Conservation (phyloP, 768 basidiomycete genomes). For the Kwoniella dendrophila region DNA sequence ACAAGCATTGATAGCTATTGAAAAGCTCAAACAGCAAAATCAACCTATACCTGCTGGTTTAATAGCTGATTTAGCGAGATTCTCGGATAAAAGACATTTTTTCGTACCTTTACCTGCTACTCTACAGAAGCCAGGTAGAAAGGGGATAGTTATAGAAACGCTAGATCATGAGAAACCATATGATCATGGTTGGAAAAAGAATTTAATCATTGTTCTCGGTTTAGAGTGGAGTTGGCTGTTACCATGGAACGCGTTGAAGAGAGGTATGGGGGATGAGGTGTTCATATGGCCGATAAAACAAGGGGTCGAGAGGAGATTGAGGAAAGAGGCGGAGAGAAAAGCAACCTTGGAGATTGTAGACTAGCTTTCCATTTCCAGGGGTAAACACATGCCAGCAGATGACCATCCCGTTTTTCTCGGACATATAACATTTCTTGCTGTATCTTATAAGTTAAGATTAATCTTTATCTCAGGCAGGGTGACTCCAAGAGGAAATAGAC, state of each 20-base stretch:
- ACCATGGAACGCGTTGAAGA: slow-evolving; percentile 34
- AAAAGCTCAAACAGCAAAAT: neutral
- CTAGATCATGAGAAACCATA: slow-evolving; percentile 31
- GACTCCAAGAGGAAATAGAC: neutral
- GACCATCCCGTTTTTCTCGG: too few species aligned
- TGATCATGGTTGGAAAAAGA: slow-evolving; percentile 34
- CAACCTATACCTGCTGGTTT: slow-evolving; percentile 21
- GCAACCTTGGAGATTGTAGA: neutral
- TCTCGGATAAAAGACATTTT: slow-evolving; percentile 26
- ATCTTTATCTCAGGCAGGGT: too few species aligned
- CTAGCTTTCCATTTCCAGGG: neutral
- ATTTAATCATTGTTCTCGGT: slow-evolving; percentile 44
- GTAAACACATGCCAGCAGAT: too few species aligned
- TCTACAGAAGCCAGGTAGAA: neutral
- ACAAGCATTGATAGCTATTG: slow-evolving; percentile 22
- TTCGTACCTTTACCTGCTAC: slow-evolving; percentile 24
- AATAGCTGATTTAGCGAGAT: slow-evolving; percentile 15
- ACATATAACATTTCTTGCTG: too few species aligned
- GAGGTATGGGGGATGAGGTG: slow-evolving; percentile 26
- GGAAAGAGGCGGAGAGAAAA: slow-evolving; percentile 11
- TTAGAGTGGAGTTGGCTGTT: slow-evolving; percentile 29
- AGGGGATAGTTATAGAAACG: slow-evolving; percentile 28
- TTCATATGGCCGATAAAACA: slow-evolving; percentile 42
- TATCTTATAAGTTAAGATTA: too few species aligned
- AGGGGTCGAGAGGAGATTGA: slow-evolving; percentile 15